A percentile compares a stretch with the other conserved stretches of the same genome.
These are phyloP conservation scores for Claviceps humidiphila DNA, from an alignment of 2,329 filamentous ascomycete genomes.

Conservation along the genomic window DNA sequence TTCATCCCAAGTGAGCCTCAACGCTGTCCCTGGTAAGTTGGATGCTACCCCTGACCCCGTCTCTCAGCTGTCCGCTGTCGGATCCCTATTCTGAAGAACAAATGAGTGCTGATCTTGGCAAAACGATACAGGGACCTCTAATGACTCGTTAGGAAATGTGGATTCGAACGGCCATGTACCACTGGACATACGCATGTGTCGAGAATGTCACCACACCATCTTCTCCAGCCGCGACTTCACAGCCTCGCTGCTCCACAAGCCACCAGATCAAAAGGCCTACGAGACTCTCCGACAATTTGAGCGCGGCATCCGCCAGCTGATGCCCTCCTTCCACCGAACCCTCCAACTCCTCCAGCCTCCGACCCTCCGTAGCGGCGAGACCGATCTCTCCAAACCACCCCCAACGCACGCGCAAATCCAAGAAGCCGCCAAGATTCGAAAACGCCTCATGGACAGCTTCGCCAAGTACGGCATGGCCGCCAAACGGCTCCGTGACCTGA, in stretches of 20 bases:
- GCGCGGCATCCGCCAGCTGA: constrained; percentile 65
- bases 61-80: no score
- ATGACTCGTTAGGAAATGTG: constrained; percentile 28
- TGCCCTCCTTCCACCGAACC: constrained; percentile 74
- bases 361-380: constrained; percentile 23
- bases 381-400: constrained; percentile 27
- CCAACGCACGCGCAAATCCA: constrained; percentile 55
- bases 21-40: constrained; percentile 44
- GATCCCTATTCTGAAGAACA: background rate
- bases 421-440: constrained; percentile 81
- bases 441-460: constrained; percentile 77
- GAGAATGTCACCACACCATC: constrained; percentile 59
- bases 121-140: constrained; percentile 8
- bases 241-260: constrained; percentile 52
- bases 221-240: constrained; percentile 63
- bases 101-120: background rate
- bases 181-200: constrained; percentile 82
- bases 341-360: constrained; percentile 55
- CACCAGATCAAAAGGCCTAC: constrained; percentile 67
- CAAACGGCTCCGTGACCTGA: constrained; percentile 66
- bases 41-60: no score
- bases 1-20: constrained; percentile 71
- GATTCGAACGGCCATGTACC: constrained; percentile 37
- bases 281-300: constrained; percentile 79
- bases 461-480: constrained; percentile 76